A percentile compares a stretch with the other conserved stretches of the same genome.
These are phyloP conservation scores for Asparagopsis taxiformis DNA, from an alignment of 31 red algal species.

Conservation along the genomic window DNA sequence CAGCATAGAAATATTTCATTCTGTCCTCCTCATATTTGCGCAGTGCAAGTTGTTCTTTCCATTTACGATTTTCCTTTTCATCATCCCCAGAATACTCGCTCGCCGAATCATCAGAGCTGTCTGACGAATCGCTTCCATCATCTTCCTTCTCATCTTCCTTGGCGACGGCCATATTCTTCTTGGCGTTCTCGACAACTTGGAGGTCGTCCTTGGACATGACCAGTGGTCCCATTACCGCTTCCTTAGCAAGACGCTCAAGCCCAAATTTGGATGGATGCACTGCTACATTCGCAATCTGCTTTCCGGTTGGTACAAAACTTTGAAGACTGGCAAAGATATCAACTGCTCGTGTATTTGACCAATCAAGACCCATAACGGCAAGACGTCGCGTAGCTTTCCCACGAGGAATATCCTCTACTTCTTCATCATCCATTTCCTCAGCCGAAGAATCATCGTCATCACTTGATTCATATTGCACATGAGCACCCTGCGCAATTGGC, in stretches of 20 bases:
- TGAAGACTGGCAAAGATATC: slow-evolving; percentile 74
- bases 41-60: slow-evolving; percentile 27
- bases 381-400: slow-evolving; percentile 76
- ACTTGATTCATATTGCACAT: too few relatives aligned
- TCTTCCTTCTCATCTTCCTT: background rate
- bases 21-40: slow-evolving; percentile 79
- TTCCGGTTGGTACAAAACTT: slow-evolving; percentile 61
- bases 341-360: slow-evolving; percentile 75
- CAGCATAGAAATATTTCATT: slow-evolving; percentile 76
- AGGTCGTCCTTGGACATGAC: slow-evolving; percentile 22
- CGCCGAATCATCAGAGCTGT: background rate
- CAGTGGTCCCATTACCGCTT: slow-evolving; percentile 66
- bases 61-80: slow-evolving; percentile 19
- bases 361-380: slow-evolving; percentile 84
- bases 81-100: slow-evolving; percentile 12
- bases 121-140: background rate
- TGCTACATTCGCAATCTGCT: slow-evolving; percentile 40
- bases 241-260: slow-evolving; percentile 54
- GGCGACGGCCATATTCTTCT: background rate
- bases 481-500: too few relatives aligned
- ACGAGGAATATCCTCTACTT: slow-evolving; percentile 46
- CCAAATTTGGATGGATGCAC: slow-evolving; percentile 85
- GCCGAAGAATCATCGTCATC: too few relatives aligned
- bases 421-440: slow-evolving; percentile 12
- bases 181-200: slow-evolving; percentile 26